Evolutionary conservation across 2,329 filamentous ascomycete species (phyloP), one percentile per base, ranked within the genome.

Genomic region (Claviceps sp.): DNA sequence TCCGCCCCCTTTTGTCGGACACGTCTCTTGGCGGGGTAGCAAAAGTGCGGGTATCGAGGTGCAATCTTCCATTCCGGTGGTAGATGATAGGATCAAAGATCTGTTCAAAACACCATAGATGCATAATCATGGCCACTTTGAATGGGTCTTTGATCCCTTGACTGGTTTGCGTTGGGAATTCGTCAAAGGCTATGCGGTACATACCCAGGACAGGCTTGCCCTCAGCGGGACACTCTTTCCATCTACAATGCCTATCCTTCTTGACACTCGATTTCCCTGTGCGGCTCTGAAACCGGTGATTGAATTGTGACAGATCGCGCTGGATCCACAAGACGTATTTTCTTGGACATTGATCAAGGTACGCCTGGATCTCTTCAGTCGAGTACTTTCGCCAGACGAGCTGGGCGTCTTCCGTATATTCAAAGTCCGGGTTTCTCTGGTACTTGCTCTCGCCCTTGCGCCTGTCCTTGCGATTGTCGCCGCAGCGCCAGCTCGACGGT

Each of bases 71-170:
- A 73, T 66, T 5, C 2, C 59, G 50, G 53, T 75, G 72, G 13
- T 82, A 64, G 34, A 71, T 64, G 0, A 73, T 61, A 9, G 83
- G 71, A 56, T 86, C 75, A 16, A 83, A 68, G 54, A 77, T 73
- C 50, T 73, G 69, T 66, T 88, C 85, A 36, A 87, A 73, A 61
- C 85, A 89, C 64, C 73, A 84, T 1, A 88, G 70, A 58, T 88
- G 85, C 55, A 82, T 73, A 56, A 77, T 80, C 0, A 77, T 80
- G 0, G 82, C 77, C 39, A 76, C 74, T 57, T 77, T 71, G 59
- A 75, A 83, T 0, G 82, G 83, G 56, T 88, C 78, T 6, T 71
- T 68, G 4, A 59, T 57, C 14, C 62, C 62, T 4, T 61, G 68
- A 34, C 65, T 55, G 1, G 59, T 70, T 29, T 68, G 63, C 4